Evolutionary conservation across 2,329 filamentous ascomycete species (phyloP).

Genomic region (Diaporthe sp.): DNA sequence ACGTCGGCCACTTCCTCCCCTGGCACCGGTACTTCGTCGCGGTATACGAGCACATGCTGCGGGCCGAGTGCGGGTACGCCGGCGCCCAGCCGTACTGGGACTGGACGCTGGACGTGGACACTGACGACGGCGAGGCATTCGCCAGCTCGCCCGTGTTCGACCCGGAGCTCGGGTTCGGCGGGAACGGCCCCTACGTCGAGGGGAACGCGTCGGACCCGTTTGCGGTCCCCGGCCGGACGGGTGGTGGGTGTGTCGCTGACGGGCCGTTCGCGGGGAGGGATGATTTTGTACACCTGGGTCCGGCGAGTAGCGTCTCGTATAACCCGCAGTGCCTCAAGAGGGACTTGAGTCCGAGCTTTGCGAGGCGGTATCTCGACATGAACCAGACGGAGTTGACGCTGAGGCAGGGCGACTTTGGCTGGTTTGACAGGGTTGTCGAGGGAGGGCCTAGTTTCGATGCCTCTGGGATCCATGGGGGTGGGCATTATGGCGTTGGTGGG

Average conservation of each 20-base stretch:
- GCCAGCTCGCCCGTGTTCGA: background rate
- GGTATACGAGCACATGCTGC: slow-evolving; percentile 50
- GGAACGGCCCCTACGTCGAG: slow-evolving; percentile 49
- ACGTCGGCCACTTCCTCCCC: slow-evolving; percentile 43
- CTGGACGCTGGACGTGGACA: slow-evolving; percentile 46
- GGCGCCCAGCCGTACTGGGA: slow-evolving; percentile 46
- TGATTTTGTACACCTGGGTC: background rate
- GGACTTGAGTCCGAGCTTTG: background rate
- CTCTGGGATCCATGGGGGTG: background rate
- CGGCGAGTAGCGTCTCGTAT: background rate
- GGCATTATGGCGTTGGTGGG: background rate
- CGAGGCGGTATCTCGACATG: background rate
- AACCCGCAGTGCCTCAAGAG: background rate
- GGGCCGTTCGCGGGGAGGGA: background rate
- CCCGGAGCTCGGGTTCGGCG: background rate
- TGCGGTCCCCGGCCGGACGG: background rate
- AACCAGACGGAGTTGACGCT: background rate
- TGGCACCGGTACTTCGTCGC: slow-evolving; percentile 51
- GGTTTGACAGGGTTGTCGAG: background rate
- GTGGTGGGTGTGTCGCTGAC: background rate
- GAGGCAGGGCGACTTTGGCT: background rate
- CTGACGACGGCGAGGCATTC: background rate
- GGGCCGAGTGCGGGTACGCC: slow-evolving; percentile 52
- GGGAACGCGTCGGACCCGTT: slow-evolving; percentile 40
- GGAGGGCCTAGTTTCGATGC: background rate